phyloP scores from a whole-genome alignment of 306 rosid genomes.

The Ammopiptanthus mongolicus region DNA sequence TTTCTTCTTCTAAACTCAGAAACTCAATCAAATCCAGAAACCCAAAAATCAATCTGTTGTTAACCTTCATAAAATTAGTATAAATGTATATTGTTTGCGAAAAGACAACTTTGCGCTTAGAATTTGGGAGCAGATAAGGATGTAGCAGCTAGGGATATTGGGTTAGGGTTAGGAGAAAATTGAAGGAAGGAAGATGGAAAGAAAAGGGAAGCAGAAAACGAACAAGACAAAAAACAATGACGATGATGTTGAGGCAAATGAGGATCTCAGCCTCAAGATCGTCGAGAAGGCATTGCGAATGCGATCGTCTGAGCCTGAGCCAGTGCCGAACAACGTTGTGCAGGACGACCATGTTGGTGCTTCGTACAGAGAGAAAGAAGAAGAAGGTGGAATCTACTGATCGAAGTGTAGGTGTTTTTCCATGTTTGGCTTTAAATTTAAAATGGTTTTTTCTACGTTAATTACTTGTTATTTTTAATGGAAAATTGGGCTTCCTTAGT shows the following conservation, averaged over 20 bases:
- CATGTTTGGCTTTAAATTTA: background rate
- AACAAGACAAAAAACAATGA: slow-evolving; percentile 36
- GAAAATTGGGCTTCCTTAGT: background rate
- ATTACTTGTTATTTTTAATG: background rate
- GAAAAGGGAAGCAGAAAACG: slow-evolving; percentile 33
- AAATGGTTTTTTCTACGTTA: background rate
- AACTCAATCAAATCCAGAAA: no score
- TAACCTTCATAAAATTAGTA: no score
- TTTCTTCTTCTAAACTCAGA: no score
- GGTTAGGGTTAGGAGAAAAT: slow-evolving; percentile 10
- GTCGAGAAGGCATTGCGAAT: slow-evolving; percentile 41
- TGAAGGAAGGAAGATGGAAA: slow-evolving; percentile 25
- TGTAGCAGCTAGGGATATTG: background rate
- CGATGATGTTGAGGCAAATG: slow-evolving; percentile 54
- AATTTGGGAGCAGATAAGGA: background rate
- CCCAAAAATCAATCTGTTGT: no score
- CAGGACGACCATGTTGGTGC: background rate
- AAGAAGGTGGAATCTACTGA: slow-evolving; percentile 22
- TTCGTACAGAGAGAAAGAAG: slow-evolving; percentile 23
- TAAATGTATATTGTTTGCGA: no score
- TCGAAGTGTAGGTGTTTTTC: slow-evolving; percentile 28
- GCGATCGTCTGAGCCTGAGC: slow-evolving; percentile 27
- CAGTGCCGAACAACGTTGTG: background rate
- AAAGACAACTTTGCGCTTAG: background rate
- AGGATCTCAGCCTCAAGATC: slow-evolving; percentile 58